These are phyloP conservation scores for Ilyonectria sp. DNA, from an alignment of 2,329 filamentous ascomycete genomes.

Conservation along the genomic window DNA sequence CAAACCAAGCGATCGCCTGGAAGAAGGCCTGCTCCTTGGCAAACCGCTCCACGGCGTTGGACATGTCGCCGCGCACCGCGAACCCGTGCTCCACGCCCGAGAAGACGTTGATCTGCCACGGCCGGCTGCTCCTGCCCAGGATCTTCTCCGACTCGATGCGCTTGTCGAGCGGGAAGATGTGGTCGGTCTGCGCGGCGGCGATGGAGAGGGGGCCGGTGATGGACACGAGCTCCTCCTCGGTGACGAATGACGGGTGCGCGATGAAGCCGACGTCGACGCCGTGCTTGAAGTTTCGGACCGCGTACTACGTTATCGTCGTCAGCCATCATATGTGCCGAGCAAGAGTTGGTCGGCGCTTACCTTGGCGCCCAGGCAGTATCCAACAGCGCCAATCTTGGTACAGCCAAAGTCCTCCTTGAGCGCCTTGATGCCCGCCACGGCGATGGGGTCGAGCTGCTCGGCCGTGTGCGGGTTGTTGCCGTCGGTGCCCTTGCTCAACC, in stretches of 20 bases:
- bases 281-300: slow-evolving; percentile 74
- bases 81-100: slow-evolving; percentile 81
- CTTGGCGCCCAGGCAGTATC: slow-evolving; percentile 79
- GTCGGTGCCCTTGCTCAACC: slow-evolving; percentile 58
- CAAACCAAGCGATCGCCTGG: slow-evolving; percentile 84
- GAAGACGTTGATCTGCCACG: slow-evolving; percentile 81
- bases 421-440: slow-evolving; percentile 63
- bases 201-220: slow-evolving; percentile 73
- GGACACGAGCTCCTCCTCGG: slow-evolving; percentile 70
- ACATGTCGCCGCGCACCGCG: slow-evolving; percentile 75
- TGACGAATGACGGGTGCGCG: slow-evolving; percentile 76
- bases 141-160: slow-evolving; percentile 73
- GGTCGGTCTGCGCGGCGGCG: slow-evolving; percentile 74
- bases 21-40: slow-evolving; percentile 85
- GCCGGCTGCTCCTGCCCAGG: slow-evolving; percentile 64
- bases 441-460: slow-evolving; percentile 52
- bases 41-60: slow-evolving; percentile 68
- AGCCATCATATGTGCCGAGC: neutral
- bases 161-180: slow-evolving; percentile 69
- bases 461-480: slow-evolving; percentile 63
- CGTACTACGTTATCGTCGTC: slow-evolving; percentile 65
- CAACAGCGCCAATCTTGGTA: slow-evolving; percentile 68
- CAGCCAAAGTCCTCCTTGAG: slow-evolving; percentile 67
- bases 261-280: slow-evolving; percentile 72
- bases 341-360: slow-evolving; percentile 53